phyloP scores from a whole-genome alignment of 176 grass and related monocot genomes.

The Elymus sibiricus region DNA sequence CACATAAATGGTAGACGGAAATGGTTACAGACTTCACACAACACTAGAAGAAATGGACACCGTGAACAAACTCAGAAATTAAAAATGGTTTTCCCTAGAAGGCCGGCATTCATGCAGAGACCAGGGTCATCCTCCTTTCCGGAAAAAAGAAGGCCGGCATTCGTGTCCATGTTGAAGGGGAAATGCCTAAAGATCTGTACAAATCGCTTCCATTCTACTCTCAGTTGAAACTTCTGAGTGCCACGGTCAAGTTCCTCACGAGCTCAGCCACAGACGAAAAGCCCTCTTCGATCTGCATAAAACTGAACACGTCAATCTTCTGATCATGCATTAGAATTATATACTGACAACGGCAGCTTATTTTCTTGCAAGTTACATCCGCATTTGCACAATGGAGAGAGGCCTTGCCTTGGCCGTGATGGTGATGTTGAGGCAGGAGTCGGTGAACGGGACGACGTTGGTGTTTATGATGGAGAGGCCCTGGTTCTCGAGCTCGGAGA shows the following conservation, averaged over 20 bases:
- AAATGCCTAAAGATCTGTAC: neutral
- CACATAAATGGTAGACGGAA: neutral
- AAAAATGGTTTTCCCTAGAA: neutral
- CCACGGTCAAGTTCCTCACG: constrained; percentile 45
- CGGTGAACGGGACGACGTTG: constrained; percentile 42
- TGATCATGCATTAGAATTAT: neutral
- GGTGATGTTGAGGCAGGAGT: constrained; percentile 50
- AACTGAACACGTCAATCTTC: neutral
- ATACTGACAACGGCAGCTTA: neutral
- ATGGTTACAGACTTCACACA: neutral
- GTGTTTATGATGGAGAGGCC: constrained; percentile 53
- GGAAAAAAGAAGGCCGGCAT: no score
- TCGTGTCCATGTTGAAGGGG: no score
- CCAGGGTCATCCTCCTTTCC: no score
- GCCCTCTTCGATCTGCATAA: constrained; percentile 62
- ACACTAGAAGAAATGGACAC: neutral
- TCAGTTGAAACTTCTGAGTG: constrained; percentile 50
- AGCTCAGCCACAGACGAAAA: constrained; percentile 56
- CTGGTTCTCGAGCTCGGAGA: constrained; percentile 55
- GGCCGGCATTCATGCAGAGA: no score
- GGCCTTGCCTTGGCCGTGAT: constrained; percentile 47
- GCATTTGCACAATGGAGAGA: neutral
- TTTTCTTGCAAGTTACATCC: neutral
- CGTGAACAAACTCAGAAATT: neutral
- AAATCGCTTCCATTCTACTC: neutral